These are phyloP conservation scores for Fragaria vesca DNA, from an alignment of 306 rosid species.

Conservation along the genomic window DNA sequence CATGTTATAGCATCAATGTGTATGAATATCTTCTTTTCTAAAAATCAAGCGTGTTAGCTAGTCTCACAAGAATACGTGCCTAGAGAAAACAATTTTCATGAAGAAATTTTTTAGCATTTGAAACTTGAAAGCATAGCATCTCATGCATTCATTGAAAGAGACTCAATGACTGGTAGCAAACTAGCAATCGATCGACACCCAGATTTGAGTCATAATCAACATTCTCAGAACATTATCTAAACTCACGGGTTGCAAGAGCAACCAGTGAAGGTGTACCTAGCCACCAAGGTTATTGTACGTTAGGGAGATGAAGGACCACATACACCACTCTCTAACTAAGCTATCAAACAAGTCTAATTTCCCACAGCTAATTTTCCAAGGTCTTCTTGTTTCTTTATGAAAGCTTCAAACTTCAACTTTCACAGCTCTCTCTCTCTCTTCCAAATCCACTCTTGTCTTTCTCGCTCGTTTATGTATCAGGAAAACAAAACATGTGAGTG, in stretches of 20 bases:
- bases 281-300: not conserved
- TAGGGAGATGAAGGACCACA: conserved; percentile 1
- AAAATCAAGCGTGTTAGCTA: too few species aligned
- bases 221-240: not conserved
- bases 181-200: not conserved
- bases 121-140: not conserved
- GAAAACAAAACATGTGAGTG: conserved; percentile 3
- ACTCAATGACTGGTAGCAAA: not conserved
- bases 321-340: not conserved
- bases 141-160: not conserved
- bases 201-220: not conserved
- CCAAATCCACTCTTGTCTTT: not conserved
- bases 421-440: not conserved
- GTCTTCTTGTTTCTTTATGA: not conserved
- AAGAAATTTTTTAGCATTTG: not conserved
- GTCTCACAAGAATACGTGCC: not conserved
- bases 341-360: not conserved
- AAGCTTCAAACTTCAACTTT: not conserved
- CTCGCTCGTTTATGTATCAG: not conserved
- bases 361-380: conserved; percentile 5
- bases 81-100: not conserved
- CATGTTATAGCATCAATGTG: not conserved
- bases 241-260: not conserved
- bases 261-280: not conserved
- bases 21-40: too few species aligned